Evolutionary conservation across 2,329 filamentous ascomycete genomes (phyloP), one percentile per base, ranked within the genome.

Genomic region (Atkinsonella hypoxylon): DNA sequence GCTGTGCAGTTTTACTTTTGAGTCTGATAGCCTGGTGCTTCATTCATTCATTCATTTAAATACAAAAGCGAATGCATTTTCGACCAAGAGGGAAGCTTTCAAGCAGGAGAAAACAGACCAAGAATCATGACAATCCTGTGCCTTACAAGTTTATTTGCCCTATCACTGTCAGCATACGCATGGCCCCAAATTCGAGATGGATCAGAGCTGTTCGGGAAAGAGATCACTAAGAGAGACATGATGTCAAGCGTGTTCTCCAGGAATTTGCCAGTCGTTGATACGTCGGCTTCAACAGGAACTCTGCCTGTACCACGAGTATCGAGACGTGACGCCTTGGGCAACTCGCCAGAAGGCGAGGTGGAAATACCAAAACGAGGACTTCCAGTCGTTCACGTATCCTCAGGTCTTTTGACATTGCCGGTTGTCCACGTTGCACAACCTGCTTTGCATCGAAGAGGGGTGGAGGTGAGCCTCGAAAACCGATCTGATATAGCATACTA

Each of bases 401-500:
- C 55, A 2, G 56, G 59, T 9, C 56, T 59, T 2, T 18, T 65
- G 12, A 62, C 61, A 1, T 53, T 67, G 47, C 59, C 65, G 31
- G 61, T 66, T 1, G 56, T 64, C 15, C 58, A 62, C 47, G 61
- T 61, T 15, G 56, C 58, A 46, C 59, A 58, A 47, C 57, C 64
- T 5, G 57, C 59, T 18, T 53, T 76, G 49, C 59, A 64, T 43
- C 68, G 69, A 42, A 67, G 73, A 32, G 69, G 67, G 17, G 63
- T 74, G 40, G 68, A 73, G 45, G 61, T 75, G 2, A 61, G 67
- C 46, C 62, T 78, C 30, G 70, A 72, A 32, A 77, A 76, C 61
- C 68, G 74, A 17, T 71, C 72, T 4, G 75, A 78, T 57, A 68
- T 78, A 26, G 74, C 75, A 43, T 78, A 78, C 60, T 78, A 77